A percentile compares a stretch with the other conserved stretches of the same genome.
Conservation (phyloP, 768 basidiomycete genomes). For the Podaxis sp. region DNA sequence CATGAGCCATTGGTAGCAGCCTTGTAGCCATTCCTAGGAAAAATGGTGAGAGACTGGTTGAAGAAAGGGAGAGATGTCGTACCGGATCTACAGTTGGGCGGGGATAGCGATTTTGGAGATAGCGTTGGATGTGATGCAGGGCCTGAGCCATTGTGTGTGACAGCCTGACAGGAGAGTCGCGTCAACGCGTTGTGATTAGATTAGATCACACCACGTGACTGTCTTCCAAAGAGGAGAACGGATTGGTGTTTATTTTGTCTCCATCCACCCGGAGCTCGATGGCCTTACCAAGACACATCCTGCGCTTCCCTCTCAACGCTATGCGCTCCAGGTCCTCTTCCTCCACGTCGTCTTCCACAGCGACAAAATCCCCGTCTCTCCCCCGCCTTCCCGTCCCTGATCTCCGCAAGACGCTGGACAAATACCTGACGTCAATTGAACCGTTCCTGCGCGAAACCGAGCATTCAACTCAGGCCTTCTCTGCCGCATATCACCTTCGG, state of each 20-base stretch:
- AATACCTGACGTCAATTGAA: constrained; percentile 74
- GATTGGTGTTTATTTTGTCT: constrained; percentile 17
- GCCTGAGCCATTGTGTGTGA: constrained; percentile 3
- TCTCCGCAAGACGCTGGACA: constrained; percentile 70
- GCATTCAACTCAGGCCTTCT: constrained; percentile 50
- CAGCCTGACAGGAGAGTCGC: constrained; percentile 4
- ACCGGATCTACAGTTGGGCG: constrained; percentile 11
- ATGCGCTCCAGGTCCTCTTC: constrained; percentile 7
- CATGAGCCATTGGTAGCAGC: constrained; percentile 67
- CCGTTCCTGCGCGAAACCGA: constrained; percentile 82
- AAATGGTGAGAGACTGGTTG: background rate
- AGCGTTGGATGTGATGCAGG: background rate
- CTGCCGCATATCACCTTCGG: constrained; percentile 54
- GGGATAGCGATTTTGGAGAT: constrained; percentile 2
- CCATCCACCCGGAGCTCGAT: background rate
- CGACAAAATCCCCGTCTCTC: constrained; percentile 32
- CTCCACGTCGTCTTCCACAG: background rate
- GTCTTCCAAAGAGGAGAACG: background rate
- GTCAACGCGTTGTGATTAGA: constrained; percentile 28
- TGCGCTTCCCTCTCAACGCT: background rate
- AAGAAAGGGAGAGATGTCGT: background rate
- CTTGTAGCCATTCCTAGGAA: constrained; percentile 73
- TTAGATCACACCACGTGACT: constrained; percentile 20
- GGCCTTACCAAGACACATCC: background rate
- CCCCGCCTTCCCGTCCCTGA: constrained; percentile 84